Percentiles rank a stretch among this genome's conserved stretches.
Conservation (phyloP, 805 yeast species). For the Saturnispora bothae region DNA sequence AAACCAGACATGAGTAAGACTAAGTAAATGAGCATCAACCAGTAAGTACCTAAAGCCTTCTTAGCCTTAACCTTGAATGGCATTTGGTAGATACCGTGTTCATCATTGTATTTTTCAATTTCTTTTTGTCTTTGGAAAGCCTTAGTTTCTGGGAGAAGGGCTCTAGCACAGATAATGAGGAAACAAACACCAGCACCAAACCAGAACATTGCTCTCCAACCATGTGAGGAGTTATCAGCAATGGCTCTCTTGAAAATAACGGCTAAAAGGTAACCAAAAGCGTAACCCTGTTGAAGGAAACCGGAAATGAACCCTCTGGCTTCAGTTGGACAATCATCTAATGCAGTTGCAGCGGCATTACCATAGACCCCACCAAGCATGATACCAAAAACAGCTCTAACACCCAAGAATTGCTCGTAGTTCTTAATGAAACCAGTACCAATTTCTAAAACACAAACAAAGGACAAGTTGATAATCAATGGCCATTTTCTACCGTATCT, state of each 20-base stretch:
- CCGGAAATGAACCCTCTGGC: slow-evolving; percentile 56
- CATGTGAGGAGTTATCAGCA: slow-evolving; percentile 38
- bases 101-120: slow-evolving; percentile 24
- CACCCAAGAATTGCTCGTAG: slow-evolving; percentile 48
- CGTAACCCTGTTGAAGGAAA: slow-evolving; percentile 72
- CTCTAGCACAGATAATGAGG: slow-evolving; percentile 33
- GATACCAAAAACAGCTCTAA: slow-evolving; percentile 52
- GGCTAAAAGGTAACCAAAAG: slow-evolving; percentile 56
- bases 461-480: slow-evolving; percentile 33
- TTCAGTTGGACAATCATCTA: slow-evolving; percentile 42
- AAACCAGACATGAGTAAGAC: slow-evolving; percentile 54
- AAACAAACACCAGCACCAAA: slow-evolving; percentile 52
- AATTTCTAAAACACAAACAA: slow-evolving; percentile 44
- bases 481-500: slow-evolving; percentile 55
- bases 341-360: slow-evolving; percentile 41
- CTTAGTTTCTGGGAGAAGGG: slow-evolving; percentile 40
- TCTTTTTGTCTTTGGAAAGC: slow-evolving; percentile 36
- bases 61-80: slow-evolving; percentile 27
- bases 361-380: slow-evolving; percentile 50
- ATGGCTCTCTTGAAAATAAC: slow-evolving; percentile 58
- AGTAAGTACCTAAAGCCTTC: slow-evolving; percentile 35
- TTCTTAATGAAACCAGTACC: slow-evolving; percentile 54
- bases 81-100: slow-evolving; percentile 23
- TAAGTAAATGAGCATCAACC: slow-evolving; percentile 49
- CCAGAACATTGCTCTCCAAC: slow-evolving; percentile 62